Conservation (phyloP, 352 stramenopile genomes). For the Pythium guiyangense region DNA sequence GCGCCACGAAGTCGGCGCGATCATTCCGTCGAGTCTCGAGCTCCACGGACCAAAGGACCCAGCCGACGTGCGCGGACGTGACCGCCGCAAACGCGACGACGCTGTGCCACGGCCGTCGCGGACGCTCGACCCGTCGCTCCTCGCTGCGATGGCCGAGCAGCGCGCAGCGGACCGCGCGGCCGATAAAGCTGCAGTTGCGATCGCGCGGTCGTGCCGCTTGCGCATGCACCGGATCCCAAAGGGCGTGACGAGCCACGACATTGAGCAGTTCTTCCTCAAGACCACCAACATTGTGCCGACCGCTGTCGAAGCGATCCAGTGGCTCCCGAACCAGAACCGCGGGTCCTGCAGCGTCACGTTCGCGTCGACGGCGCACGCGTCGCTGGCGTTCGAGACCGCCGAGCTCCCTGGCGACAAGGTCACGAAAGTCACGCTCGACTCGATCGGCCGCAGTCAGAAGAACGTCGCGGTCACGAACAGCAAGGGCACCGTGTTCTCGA, state of each 20-base stretch:
- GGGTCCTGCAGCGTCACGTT: constrained; percentile 75
- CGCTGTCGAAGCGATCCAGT: constrained; percentile 62
- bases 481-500: constrained; percentile 68
- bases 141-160: background rate
- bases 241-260: constrained; percentile 52
- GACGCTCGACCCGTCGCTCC: constrained; percentile 9
- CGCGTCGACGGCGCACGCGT: constrained; percentile 49
- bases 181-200: constrained; percentile 24
- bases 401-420: constrained; percentile 25
- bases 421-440: constrained; percentile 38
- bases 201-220: constrained; percentile 59
- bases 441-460: constrained; percentile 70
- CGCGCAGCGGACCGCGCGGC: background rate
- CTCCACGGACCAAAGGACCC: constrained; percentile 41
- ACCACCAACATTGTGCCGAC: constrained; percentile 57
- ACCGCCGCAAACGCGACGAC: constrained; percentile 15
- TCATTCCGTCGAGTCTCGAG: constrained; percentile 67
- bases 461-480: constrained; percentile 50
- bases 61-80: background rate
- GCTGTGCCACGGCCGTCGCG: background rate
- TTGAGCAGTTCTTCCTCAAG: constrained; percentile 68
- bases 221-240: constrained; percentile 73
- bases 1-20: constrained; percentile 41
- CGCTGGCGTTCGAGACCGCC: constrained; percentile 59
- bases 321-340: constrained; percentile 55